Base-by-base conservation (phyloP, 805 yeast species). In the Nakazawaea laoshanensis region DNA sequence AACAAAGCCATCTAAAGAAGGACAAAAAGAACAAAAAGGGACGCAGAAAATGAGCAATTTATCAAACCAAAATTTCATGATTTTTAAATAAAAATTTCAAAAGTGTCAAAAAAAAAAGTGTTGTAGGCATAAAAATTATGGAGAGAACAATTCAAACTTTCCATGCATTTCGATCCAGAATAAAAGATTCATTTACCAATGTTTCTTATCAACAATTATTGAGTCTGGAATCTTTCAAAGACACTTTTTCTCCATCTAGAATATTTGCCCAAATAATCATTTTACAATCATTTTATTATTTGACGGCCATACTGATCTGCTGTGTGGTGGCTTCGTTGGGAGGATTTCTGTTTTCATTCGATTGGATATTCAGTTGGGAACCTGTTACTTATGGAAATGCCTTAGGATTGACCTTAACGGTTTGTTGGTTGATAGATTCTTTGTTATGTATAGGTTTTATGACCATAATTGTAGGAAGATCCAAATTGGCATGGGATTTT, bases 401-500 rank as follows among this genome's bases (percentile, higher is more conserved):
- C 1, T 61, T 83, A 50, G 97, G 97, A 2, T 61, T 87, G 50
- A 75, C 83, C 0, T 56, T 89, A 27, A 70, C 79, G 22, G 52
- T 72, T 6, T 54, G 88, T 36, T 89, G 97, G 97, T 60, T 89
- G 11, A 53, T 86, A 31, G 94, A 83, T 51, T 67, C 96, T 0
- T 64, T 92, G 27, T 61, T 92, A 25, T 80, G 94, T 44, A 95
- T 87, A 2, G 54, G 85, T 8, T 86, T 85, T 49, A 76, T 89
- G 49, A 85, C 94, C 1, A 57, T 88, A 2, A 76, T 89, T 18
- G 95, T 89, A 9, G 96, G 97, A 0, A 65, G 97, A 37, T 82
- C 95, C 26, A 92, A 89, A 53, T 61, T 89, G 31, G 97, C 96
- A 0, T 82, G 95, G 82, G 98, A 89, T 57, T 89, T 92, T 60